Evolutionary conservation across 345 rosid genomes (phyloP).

Genomic region (Melastoma malabathricum): DNA sequence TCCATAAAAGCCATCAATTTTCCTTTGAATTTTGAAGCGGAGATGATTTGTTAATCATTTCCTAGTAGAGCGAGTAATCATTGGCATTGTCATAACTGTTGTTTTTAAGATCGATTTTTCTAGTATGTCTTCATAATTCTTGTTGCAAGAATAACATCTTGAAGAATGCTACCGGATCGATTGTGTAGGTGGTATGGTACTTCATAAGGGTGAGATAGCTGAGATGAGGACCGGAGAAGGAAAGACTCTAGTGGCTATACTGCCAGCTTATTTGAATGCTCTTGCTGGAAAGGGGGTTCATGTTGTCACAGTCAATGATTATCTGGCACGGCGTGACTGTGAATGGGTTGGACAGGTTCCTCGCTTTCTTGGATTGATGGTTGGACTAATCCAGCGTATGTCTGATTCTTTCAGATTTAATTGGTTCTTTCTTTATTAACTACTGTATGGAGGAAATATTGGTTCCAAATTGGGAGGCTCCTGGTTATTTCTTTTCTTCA

Average conservation of each 20-base stretch:
- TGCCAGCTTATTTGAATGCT: slow-evolving; percentile 94
- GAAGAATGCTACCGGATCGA: neutral
- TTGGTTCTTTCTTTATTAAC: neutral
- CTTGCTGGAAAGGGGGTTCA: slow-evolving; percentile 91
- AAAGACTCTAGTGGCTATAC: slow-evolving; percentile 90
- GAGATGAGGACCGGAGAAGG: slow-evolving; percentile 99
- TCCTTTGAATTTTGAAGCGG: too few relatives aligned
- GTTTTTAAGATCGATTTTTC: too few relatives aligned
- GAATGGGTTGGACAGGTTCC: slow-evolving; percentile 99
- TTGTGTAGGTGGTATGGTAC: slow-evolving; percentile 87
- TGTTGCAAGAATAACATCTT: neutral
- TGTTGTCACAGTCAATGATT: slow-evolving; percentile 94
- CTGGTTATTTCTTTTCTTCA: too few relatives aligned
- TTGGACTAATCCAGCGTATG: slow-evolving; percentile 98
- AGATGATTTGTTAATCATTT: too few relatives aligned
- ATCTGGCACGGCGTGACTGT: slow-evolving; percentile 88
- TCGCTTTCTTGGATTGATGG: slow-evolving; percentile 93
- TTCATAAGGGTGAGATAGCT: slow-evolving; percentile 93
- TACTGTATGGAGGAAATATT: too few relatives aligned
- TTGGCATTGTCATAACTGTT: too few relatives aligned
- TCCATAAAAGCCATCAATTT: too few relatives aligned
- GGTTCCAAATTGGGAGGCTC: too few relatives aligned
- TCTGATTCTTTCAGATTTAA: slow-evolving; percentile 20
- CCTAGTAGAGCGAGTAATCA: too few relatives aligned
- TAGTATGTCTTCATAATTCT: neutral